phyloP scores from a whole-genome alignment of 352 stramenopile genomes.

The Pythium plurisporium region DNA sequence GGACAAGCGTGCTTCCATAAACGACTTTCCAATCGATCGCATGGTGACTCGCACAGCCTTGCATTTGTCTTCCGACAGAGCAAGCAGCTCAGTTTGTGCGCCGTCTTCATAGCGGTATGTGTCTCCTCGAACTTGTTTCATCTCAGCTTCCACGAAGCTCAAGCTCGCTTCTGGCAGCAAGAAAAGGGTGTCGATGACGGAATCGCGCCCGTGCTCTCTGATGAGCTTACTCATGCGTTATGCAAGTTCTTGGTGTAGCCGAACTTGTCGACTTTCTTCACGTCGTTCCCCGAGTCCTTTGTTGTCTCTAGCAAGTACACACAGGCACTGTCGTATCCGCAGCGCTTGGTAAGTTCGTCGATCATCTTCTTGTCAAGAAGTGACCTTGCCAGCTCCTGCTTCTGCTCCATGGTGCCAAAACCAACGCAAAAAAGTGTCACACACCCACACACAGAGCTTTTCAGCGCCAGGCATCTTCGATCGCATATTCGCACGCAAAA shows the following conservation, averaged over 20 bases:
- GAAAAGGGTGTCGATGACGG: conserved; percentile 1
- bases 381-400: not conserved
- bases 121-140: not conserved
- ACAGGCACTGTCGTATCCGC: not conserved
- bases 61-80: not conserved
- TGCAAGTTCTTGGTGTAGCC: not conserved
- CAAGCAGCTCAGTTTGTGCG: not conserved
- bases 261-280: conserved; percentile 1
- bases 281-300: not conserved
- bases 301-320: conserved; percentile 1
- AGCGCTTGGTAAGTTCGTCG: not conserved
- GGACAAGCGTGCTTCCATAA: not conserved
- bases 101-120: not conserved
- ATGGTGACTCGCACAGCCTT: not conserved
- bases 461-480: not conserved
- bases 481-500: not conserved
- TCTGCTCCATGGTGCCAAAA: not conserved
- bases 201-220: not conserved
- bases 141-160: not conserved
- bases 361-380: not conserved
- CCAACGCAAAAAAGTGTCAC: not conserved
- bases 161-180: not conserved
- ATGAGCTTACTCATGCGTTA: not conserved
- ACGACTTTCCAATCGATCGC: not conserved
- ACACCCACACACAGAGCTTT: not conserved